Evolutionary conservation across 129 eudicot species (phyloP), one percentile per base, ranked within the genome.

Genomic region (Pulicaria dysenterica): DNA sequence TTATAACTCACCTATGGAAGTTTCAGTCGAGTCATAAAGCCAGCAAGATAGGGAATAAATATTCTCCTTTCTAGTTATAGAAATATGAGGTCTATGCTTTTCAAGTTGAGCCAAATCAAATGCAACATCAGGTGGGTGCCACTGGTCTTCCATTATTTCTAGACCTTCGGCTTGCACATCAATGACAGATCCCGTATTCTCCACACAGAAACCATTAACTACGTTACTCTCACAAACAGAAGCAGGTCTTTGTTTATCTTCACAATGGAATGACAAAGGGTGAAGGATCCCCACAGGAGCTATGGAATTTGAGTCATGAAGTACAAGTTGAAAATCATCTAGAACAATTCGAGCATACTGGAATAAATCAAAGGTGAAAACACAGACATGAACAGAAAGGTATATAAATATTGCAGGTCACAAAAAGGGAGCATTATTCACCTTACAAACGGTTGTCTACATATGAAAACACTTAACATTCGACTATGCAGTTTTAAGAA

Each of bases 261-360:
- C 95, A 72, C 86, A 77, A 80, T 90, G 98, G 80, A 85, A 93
- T 69, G 82, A 80, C 80, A 86, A 63, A 39, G 96, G 98, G 80
- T 93, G 98, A 82, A 93, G 96, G 68, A 93, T 83, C 66, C 96
- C 98, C 46, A 93, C 96, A 54, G 98, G 91, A 81, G 95, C 95
- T 77, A 93, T 93, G 83, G 89, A 81, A 82, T 90, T 83, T 50
- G 98, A 55, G 68, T 96, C 88, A 73, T 93, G 96, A 78, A 87
- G 81, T 69, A 93, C 79, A 74, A 87, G 83, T 82, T 93, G 81
- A 75, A 80, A 87, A 43, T 90, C 89, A 70, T 93, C 98, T 48
- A 93, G 95, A 78, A 93, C 85, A 62, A 93, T 78, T 73, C 90
- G 96, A 67, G 98, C 98, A 84, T 83, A 83, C 98, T 93, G 89